Evolutionary conservation across 495 filamentous ascomycete species (phyloP), one percentile per base, ranked within the genome.

Genomic region (Aspergillus haitiensis): DNA sequence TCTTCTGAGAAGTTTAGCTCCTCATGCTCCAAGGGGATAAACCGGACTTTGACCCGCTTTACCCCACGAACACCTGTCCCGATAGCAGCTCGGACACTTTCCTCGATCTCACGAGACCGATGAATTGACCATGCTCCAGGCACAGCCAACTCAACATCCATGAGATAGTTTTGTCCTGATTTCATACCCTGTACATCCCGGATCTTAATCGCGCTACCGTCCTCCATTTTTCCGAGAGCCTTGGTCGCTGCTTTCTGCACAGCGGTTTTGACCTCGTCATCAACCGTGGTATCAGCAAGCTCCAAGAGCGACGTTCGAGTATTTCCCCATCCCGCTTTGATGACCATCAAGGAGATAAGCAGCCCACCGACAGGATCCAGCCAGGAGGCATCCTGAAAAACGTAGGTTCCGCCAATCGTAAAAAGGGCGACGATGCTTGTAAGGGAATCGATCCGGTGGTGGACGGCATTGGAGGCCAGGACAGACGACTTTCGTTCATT

Each of bases 351-450:
- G 32, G 92, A 95, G 55, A 98, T 96, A 27, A 96, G 70, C 16
- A 98, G 81, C 11, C 94, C 92, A 46, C 94, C 94, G 52, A 97
- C 87, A n/a, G 94, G 92, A 74, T 98, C 95, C 45, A 98, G 82
- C 92, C 92, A 97, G 46, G 86, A 81, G 42, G 91, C 90, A 64
- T 93, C 86, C 31, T 84, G 76, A 39, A 97, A 82, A 50, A 96
- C 72, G 71, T 96, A 93, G n/a, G 90, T 90, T 34, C 91, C 93
- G 32, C 88, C 84, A 67, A 98, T 96, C 15, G 89, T 92, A 50
- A 86, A 73, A 12, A 98, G 80, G 10, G 94, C 94, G 52, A 97
- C 94, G 62, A 98, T 88, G 50, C 92, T 91, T 0, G 94, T 98
- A 21, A 97, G 82, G 51, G 90, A 96, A 72, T 98, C 94, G 67